Evolutionary conservation across 257 asterid genomes (phyloP), one percentile per base, ranked within the genome.

Genomic region (Gardenia jasminoides): DNA sequence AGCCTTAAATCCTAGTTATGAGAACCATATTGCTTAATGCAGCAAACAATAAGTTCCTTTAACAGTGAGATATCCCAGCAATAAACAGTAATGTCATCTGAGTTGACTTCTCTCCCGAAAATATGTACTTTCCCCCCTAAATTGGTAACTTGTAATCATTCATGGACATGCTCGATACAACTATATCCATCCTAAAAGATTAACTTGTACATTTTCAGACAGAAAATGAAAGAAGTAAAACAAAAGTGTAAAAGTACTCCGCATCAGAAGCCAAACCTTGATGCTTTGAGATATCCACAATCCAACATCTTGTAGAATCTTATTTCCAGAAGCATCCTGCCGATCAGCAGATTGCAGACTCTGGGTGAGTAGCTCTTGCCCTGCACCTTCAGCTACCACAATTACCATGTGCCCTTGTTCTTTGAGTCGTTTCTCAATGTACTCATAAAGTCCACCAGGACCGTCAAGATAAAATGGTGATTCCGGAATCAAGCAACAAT

Each of bases 311-410:
- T 88, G 88, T 31, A 92, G 87, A 79, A 91, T 92, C 85, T 88
- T 92, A 83, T 92, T 91, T 61, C 98, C 98, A 24, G 98, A 94
- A 83, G 94, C 91, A 88, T 92, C 98, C 76, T 85, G 61, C 74
- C 78, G 82, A 67, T 82, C 84, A 10, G 72, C 59, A 75, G 91
- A 81, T 54, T 56, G 74, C 82, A 88, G 79, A 59, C 92, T 91
- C 92, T 90, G 90, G 19, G 92, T 83, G 33, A 91, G 88, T 36
- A 91, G 82, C 82, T 88, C 98, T 82, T 94, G 97, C 48, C 98
- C 99, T 9, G 98, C 98, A 76, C 99, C 99, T 88, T 94, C 99
- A 3, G 99, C 98, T 77, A 91, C 85, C 59, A 94, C 99, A 70
- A 94, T 90, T 72, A 94, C 98, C 99, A 94, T 94, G 58, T 94